A percentile compares a stretch with the other conserved stretches of the same genome.
Conservation (phyloP, 164 flowering plant species). For the Aristolochia californica region DNA sequence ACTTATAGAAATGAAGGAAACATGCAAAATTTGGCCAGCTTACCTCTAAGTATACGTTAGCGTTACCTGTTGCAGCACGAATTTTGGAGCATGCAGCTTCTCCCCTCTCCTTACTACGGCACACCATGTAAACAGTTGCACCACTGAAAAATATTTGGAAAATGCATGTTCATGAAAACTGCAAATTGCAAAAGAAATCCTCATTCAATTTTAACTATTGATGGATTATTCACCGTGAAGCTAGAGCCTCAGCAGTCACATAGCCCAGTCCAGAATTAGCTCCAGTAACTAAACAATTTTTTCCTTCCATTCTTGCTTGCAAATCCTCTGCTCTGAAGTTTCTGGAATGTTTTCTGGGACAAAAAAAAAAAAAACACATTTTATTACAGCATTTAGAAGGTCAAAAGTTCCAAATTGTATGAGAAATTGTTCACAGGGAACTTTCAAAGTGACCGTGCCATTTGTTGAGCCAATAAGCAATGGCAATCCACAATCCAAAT, state of each 20-base stretch:
- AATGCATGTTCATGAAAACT: neutral
- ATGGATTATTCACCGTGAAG: conserved; percentile 47
- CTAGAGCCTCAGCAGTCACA: conserved; percentile 82
- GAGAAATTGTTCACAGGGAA: neutral
- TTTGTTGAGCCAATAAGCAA: neutral
- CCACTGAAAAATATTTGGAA: conserved; percentile 38
- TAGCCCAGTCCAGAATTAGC: conserved; percentile 93
- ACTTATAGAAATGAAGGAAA: neutral
- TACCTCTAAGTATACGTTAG: conserved; percentile 83
- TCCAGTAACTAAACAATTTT: conserved; percentile 91
- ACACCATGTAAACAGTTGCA: conserved; percentile 75
- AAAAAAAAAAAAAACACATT: neutral
- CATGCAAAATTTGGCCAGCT: neutral
- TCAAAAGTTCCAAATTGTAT: too few relatives aligned
- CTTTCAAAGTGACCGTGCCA: neutral
- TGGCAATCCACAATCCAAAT: neutral
- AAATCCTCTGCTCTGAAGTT: conserved; percentile 70
- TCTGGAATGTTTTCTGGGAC: conserved; percentile 59
- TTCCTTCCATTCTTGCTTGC: conserved; percentile 54
- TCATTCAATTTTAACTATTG: neutral
- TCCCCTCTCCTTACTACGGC: conserved; percentile 88
- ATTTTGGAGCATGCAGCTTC: conserved; percentile 79
- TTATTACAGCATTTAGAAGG: neutral
- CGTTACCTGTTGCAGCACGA: conserved; percentile 61
- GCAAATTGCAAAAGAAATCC: neutral